A percentile compares a stretch with the other conserved stretches of the same genome.
Conservation (phyloP, 2,329 filamentous ascomycete species). For the Cladobotryum mycophilum region DNA sequence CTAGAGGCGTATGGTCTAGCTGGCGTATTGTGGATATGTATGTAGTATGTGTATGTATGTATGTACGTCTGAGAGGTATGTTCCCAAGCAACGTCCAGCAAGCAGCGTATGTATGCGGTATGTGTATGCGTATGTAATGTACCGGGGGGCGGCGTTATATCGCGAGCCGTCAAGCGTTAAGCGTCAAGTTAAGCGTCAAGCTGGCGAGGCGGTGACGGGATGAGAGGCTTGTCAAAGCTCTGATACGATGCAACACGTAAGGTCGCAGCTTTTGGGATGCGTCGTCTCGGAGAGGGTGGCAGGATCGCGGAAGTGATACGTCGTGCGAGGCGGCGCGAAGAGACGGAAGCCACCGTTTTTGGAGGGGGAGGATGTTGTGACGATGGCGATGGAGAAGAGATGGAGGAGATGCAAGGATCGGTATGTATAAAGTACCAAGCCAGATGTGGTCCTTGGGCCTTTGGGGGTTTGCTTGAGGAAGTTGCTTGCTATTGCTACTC, state of each 20-base stretch:
- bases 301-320: constrained; percentile 2
- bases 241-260: constrained; percentile 2
- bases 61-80: neutral
- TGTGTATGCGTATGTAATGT: neutral
- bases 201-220: constrained; percentile 5
- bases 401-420: constrained; percentile 4
- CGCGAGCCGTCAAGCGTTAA: neutral
- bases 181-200: neutral
- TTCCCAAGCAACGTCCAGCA: constrained; percentile 1
- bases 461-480: neutral
- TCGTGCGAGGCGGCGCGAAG: constrained; percentile 3
- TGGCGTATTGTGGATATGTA: too few relatives aligned
- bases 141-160: neutral
- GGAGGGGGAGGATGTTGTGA: constrained; percentile 5
- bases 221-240: neutral
- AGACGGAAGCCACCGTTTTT: constrained; percentile 7
- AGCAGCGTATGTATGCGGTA: neutral
- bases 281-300: neutral
- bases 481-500: neutral
- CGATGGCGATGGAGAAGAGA: constrained; percentile 2
- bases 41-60: neutral
- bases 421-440: neutral
- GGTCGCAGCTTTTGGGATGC: constrained; percentile 3
- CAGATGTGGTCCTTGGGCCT: neutral
- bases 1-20: too few relatives aligned